Base-by-base conservation (phyloP, 2,329 filamentous ascomycete genomes). In the Neonectria sp. region DNA sequence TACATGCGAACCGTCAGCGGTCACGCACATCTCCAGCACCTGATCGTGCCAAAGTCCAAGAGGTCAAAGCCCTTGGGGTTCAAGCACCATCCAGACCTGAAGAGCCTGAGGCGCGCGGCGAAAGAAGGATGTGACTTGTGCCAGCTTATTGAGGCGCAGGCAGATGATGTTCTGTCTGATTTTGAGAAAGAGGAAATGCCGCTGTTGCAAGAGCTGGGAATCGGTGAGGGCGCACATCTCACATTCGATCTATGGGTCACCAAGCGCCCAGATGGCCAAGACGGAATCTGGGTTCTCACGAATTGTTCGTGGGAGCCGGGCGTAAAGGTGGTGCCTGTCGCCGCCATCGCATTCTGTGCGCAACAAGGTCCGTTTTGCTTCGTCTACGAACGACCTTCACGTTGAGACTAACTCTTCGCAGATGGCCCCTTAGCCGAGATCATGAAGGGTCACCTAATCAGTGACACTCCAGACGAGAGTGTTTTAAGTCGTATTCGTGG, bases 281-380 rank as follows among this genome's bases (percentile, higher is more conserved):
- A 63, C 3, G 60, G 60, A 21, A 31, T 63, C 40, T 58, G 45
- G 55, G 60, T 63, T 12, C 37, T 63, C 6, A 57, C 60, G 2
- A 63, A 63, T 31, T 43, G 24, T 5, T 25, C 33, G 5, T 25
- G 21, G 17, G 12, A 35, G n/a, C 27, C 17, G 7, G 25, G 25
- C 6, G 8, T 17, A 24, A 27, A 46, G 21, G 17, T 63, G 3
- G 15, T 63, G 29, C 60, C 55, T 17, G n/a, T 63, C 8, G 60
- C 60, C 6, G 60, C 33, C 7, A 52, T 63, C 17, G 60, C 60
- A 9, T 63, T 58, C 43, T 63, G 45, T 35, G 31, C 46, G 3
- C 24, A 63, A 31, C 29, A 57, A 58, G 60, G 60, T 63, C 24
- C 13, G 46, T 53, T 33, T 58, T 40, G 15, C 25, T 31, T n/a